Base-by-base conservation (phyloP, 208 protist genomes). In the Wallacemonas sp. region DNA sequence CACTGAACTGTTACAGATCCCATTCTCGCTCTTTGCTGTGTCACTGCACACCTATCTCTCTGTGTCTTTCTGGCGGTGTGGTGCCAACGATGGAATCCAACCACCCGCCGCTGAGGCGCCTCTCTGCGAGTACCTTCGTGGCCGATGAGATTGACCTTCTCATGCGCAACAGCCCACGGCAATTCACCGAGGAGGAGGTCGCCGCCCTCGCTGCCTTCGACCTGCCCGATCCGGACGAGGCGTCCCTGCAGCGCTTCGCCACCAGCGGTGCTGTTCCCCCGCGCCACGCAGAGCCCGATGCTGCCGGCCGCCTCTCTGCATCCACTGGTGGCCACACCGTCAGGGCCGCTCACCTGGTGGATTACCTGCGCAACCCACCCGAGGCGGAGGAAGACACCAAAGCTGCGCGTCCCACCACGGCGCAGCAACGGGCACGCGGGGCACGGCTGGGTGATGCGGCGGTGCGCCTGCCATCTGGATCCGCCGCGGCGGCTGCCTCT, bases 111-210 rank as follows among this genome's bases (percentile, higher is more conserved):
- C 24, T 48, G 22, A 46, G 66, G 17, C 60, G 63, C 19, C 29
- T 68, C 6, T 68, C 63, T 10, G 50, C 36, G 12, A 27, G 17
- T 17, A 1, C 63, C 4, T 68, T 68, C 39, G 37, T 32, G 27
- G 30, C 63, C 24, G 33, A 48, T 5, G 63, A 65, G 19, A 60
- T 63, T 41, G 50, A 63, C 26, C 8, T 38, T 66, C 2, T 45
- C 42, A 37, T 83, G 45, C 71, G 72, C 13, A 70, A 54, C 29
- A 63, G 71, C 39, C 38, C 59, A 8, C 63, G 59, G 0, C 62
- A 73, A 30, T 74, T 93, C 38, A 87, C 80, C 5, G 32, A 39
- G 10, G 80, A 75, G 39, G 83, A 93, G 46, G 4, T 93, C 24
- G 58, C 70, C 27, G 72, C 71, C 13, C 74, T 90, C 45, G 69